These are phyloP conservation scores for Backusella tuberculispora DNA, from an alignment of 192 early-diverging fungal species.

Conservation along the genomic window DNA sequence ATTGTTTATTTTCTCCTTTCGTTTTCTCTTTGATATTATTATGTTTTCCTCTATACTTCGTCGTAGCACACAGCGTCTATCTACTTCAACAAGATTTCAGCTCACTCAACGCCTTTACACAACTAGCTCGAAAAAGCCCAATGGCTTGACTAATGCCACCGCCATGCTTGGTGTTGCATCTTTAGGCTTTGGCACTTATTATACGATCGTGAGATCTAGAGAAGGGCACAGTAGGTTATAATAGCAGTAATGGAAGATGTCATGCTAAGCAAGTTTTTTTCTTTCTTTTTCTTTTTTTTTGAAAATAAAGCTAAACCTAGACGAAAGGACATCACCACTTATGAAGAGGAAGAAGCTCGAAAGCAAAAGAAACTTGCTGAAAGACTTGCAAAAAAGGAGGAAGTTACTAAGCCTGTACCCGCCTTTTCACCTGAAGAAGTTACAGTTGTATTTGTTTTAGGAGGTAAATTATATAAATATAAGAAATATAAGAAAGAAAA, in stretches of 20 bases:
- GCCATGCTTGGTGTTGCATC: slow-evolving; percentile 46
- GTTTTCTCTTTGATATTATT: not conserved
- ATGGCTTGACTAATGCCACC: slow-evolving; percentile 33
- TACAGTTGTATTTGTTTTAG: slow-evolving; percentile 44
- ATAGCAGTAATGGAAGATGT: not conserved
- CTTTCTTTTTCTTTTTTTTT: not conserved
- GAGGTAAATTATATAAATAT: not conserved
- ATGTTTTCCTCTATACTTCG: not conserved
- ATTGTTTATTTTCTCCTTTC: slow-evolving; percentile 6
- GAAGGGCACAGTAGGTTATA: slow-evolving; percentile 40
- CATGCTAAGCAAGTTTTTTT: not conserved
- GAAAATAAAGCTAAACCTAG: slow-evolving; percentile 28
- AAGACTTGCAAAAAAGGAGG: not conserved
- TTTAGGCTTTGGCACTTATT: slow-evolving; percentile 46
- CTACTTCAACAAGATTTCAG: not conserved
- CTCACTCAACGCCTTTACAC: slow-evolving; percentile 17
- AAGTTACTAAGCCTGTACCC: slow-evolving; percentile 15
- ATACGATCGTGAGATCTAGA: slow-evolving; percentile 40
- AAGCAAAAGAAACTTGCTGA: slow-evolving; percentile 5
- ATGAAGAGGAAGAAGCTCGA: slow-evolving; percentile 9
- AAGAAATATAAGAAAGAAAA: not conserved
- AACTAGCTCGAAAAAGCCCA: not conserved
- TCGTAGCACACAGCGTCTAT: not conserved
- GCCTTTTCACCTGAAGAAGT: slow-evolving; percentile 37
- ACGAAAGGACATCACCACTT: slow-evolving; percentile 25